A percentile compares a stretch with the other conserved stretches of the same genome.
Conservation (phyloP, 2,329 filamentous ascomycete genomes). For the Fusarium sterilihyphosum region DNA sequence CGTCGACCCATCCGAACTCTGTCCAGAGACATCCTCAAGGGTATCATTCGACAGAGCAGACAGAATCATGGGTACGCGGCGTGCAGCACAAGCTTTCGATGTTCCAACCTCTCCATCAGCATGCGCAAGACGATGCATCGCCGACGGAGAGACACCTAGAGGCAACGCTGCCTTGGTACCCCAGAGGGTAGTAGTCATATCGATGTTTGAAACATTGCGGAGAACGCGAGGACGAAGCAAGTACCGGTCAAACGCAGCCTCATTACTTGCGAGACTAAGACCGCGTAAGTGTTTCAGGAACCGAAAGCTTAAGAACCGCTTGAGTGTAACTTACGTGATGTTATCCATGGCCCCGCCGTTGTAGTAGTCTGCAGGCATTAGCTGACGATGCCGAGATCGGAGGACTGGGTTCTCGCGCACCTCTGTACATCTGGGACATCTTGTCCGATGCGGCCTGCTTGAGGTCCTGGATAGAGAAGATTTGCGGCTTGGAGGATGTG, state of each 20-base stretch:
- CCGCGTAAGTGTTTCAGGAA: neutral
- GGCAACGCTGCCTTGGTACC: neutral
- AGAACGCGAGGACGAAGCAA: neutral
- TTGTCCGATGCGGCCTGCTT: slow-evolving; percentile 3
- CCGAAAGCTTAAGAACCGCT: neutral
- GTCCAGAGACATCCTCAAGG: neutral
- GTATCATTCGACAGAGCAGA: neutral
- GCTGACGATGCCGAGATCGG: neutral
- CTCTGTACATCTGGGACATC: slow-evolving; percentile 2
- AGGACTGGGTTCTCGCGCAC: neutral
- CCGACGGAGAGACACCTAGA: neutral
- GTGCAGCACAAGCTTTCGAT: neutral
- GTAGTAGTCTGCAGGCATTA: neutral
- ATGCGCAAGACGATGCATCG: slow-evolving; percentile 2
- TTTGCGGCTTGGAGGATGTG: neutral
- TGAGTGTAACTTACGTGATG: neutral
- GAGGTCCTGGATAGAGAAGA: neutral
- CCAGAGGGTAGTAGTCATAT: neutral
- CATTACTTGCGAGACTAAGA: neutral
- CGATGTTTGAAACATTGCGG: neutral
- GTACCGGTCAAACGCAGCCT: neutral
- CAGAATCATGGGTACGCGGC: neutral
- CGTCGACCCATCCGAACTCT: neutral
- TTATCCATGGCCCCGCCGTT: neutral
- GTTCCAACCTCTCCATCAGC: neutral